Percentiles rank a stretch among this genome's conserved stretches.
These are phyloP conservation scores for Gnomoniopsis sp. DNA, from an alignment of 2,329 filamentous ascomycete genomes.

Conservation along the genomic window DNA sequence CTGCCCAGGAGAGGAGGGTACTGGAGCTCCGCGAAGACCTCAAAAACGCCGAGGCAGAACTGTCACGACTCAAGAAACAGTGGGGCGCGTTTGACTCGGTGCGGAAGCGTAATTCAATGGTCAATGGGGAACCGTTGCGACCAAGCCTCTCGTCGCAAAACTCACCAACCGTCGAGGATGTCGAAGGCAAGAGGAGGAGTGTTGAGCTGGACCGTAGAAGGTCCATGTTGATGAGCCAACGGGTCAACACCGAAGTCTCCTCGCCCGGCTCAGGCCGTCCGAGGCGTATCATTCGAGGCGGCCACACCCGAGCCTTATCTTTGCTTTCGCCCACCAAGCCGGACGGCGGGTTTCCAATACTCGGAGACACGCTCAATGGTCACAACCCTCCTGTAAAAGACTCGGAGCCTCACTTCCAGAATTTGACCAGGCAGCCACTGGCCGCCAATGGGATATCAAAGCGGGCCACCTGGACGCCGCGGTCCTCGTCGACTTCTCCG, in stretches of 20 bases:
- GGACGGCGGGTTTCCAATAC: constrained; percentile 39
- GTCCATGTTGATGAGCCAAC: constrained; percentile 55
- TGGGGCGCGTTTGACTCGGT: constrained; percentile 76
- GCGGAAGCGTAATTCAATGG: constrained; percentile 69
- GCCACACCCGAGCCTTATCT: constrained; percentile 66
- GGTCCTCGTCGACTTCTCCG: constrained; percentile 39
- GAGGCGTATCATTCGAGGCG: constrained; percentile 66
- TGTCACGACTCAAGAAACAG: constrained; percentile 75
- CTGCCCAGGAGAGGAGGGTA: constrained; percentile 85
- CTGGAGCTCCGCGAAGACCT: constrained; percentile 90
- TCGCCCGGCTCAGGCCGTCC: constrained; percentile 36
- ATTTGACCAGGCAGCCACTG: constrained; percentile 26
- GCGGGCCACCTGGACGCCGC: constrained; percentile 59
- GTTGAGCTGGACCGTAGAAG: constrained; percentile 72
- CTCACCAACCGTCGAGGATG: constrained; percentile 13
- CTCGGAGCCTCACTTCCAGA: constrained; percentile 27
- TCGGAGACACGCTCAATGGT: constrained; percentile 44
- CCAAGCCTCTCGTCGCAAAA: constrained; percentile 28
- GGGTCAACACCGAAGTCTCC: constrained; percentile 34
- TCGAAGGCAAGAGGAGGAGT: constrained; percentile 39
- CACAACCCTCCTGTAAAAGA: constrained; percentile 31
- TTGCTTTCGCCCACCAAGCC: constrained; percentile 69
- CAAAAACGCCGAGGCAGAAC: constrained; percentile 72
- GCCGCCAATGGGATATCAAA: constrained; percentile 39
- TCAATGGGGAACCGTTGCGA: constrained; percentile 60